Base-by-base conservation (phyloP, 306 rosid species). In the Purshia tridentata region DNA sequence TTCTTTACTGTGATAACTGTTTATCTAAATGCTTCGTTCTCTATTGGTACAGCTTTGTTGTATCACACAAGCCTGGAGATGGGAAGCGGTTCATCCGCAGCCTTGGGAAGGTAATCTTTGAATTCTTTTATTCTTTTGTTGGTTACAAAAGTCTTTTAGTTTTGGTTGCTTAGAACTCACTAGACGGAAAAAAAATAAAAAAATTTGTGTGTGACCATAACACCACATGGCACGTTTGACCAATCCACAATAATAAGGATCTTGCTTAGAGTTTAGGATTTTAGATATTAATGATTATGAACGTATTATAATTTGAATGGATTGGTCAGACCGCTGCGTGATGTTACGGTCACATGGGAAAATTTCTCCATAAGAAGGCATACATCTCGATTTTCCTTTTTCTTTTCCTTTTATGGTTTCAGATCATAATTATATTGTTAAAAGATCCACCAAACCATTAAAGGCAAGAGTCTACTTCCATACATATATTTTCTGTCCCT, bases 81-180 rank as follows among this genome's bases (percentile, higher is more conserved):
- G 97, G 97, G 29, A 91, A 89, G 78, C 81, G 79, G 67, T 93
- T 93, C 81, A 70, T 93, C 45, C 92, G 94, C 68, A 54, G 62
- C 19, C 98, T 93, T 6, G 94, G 85, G 63, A 93, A 93, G 97
- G 98, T 91, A 88, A 29, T 81, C 73, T 74, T 75, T 40, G 39
- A 39, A 58, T 50, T 55, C 59, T 50, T 45, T 49, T 46, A 48
- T 55, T 68, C 7, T 57, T 29, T 29, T 29, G 1, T 1, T 29
- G 35, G 35, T 29, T 29, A 29, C 35, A 29, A 29, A 29, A 29
- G 2, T 29, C 35, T 29, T 29, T 29, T 29, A 29, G 1, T 29
- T 29, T 54, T 50, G 22, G 66, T 49, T 56, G 48, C 61, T 49
- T 47, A 37, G 4, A 81, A 78, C 61, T 60, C 49, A 47, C 16